Percentiles rank a stretch among this genome's conserved stretches.
Conservation (phyloP, 73 alveolate genomes). For the Halteria grandinella region DNA sequence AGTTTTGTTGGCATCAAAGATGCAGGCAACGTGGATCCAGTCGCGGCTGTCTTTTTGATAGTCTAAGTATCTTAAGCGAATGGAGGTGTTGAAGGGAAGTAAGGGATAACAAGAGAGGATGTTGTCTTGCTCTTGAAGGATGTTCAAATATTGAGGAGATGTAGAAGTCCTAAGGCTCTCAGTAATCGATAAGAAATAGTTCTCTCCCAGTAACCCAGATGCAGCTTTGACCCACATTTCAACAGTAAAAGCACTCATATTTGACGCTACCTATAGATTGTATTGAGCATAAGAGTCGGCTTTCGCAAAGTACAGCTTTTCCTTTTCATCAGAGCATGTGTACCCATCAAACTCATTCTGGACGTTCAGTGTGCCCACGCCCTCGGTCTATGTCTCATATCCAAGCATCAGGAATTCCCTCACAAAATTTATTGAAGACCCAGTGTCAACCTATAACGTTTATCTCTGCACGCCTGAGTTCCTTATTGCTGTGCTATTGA, state of each 20-base stretch:
- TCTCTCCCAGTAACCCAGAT: neutral
- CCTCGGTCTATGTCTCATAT: too few relatives aligned
- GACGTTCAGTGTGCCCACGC: neutral
- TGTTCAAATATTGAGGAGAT: neutral
- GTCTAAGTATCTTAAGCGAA: slow-evolving; percentile 10
- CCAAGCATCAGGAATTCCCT: neutral
- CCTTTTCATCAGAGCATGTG: slow-evolving; percentile 19
- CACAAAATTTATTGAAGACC: neutral
- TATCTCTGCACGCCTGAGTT: neutral
- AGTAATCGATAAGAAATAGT: neutral
- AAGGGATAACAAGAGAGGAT: slow-evolving; percentile 24
- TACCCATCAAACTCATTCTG: slow-evolving; percentile 15
- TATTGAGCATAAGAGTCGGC: neutral
- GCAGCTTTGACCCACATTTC: slow-evolving; percentile 34
- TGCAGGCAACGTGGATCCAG: slow-evolving; percentile 27
- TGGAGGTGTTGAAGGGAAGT: neutral
- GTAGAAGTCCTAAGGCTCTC: neutral
- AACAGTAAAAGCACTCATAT: neutral
- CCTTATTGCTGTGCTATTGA: neutral
- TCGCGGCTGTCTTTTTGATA: neutral
- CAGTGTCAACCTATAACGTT: neutral
- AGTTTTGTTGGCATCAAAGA: neutral
- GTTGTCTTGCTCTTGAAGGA: neutral
- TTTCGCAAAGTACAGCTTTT: neutral
- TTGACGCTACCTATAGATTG: neutral